phyloP scores from a whole-genome alignment of 345 rosid species.

The Psidium friedrichsthalianum region DNA sequence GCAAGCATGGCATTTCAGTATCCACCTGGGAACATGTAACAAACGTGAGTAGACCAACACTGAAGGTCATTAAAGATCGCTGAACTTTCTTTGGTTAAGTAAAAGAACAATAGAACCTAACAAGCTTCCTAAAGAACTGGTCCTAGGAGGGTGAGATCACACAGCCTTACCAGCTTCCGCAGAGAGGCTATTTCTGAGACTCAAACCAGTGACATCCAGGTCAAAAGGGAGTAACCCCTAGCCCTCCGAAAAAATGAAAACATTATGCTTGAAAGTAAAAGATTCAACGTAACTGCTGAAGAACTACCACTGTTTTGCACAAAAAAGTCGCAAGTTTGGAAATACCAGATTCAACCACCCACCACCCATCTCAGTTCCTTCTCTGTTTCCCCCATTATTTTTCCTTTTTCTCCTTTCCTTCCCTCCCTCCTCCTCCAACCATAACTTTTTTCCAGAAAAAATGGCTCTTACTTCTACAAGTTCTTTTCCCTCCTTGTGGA shows the following conservation, averaged over 20 bases:
- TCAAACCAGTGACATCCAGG: background rate
- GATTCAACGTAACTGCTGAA: background rate
- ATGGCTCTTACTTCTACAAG: background rate
- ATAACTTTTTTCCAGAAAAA: background rate
- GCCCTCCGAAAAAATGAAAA: background rate
- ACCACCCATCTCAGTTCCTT: background rate
- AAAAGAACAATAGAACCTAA: background rate
- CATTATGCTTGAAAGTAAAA: background rate
- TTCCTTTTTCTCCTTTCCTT: background rate
- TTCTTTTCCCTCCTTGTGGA: background rate
- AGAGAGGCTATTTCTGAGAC: background rate
- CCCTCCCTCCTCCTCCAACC: background rate
- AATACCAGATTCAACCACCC: background rate
- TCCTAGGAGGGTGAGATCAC: background rate
- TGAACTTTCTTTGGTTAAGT: background rate
- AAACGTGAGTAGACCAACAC: background rate
- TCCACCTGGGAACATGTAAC: constrained; percentile 54
- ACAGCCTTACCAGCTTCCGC: background rate
- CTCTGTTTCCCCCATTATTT: background rate
- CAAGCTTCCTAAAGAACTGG: background rate
- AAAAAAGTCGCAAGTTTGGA: background rate
- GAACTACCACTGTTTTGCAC: background rate
- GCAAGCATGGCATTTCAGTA: constrained; percentile 95
- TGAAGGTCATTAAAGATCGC: background rate
- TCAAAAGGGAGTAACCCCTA: background rate